Evolutionary conservation across 345 rosid genomes (phyloP), one percentile per base, ranked within the genome.

Genomic region (Conringia planisiliqua): DNA sequence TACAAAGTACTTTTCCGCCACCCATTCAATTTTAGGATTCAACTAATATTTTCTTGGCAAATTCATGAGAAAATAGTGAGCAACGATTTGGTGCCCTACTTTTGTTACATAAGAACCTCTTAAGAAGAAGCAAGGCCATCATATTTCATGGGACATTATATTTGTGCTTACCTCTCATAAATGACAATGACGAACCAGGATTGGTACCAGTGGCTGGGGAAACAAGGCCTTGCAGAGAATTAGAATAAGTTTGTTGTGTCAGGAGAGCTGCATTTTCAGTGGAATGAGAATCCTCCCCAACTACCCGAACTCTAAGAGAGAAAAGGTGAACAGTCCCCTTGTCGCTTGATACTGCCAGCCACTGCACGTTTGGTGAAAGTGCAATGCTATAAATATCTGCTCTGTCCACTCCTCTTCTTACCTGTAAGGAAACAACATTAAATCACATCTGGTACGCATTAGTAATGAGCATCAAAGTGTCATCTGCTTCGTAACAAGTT

Each of bases 281-380:
- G 66, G 86, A 66, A 64, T 82, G 57, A 38, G 90, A 71, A 85
- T 86, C 96, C 79, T 85, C 88, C 27, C 89, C 90, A 62, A 81
- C 83, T 48, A 90, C 89, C 71, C 92, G 79, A 78, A 90, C 97
- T 81, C 89, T 84, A 46, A 93, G 98, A 78, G 89, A 78, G 78
- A 93, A 93, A 71, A 93, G 74, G 74, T 93, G 97, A 70, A 89
- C 84, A 75, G 98, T 90, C 36, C 93, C 93, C 81, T 88, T 89
- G 76, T 88, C 93, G 79, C 97, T 93, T 26, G 97, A 89, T 39
- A 90, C 96, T 42, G 90, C 96, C 79, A 93, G 70, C 98, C 98
- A 93, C 70, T 85, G 96, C 66, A 83, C 89, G 71, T 84, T 82
- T 42, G 85, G 83, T 44, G 97, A 89, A 67, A 90, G 84, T 33